Conservation (phyloP, 441 rosid species). For the Jatropha multifida region DNA sequence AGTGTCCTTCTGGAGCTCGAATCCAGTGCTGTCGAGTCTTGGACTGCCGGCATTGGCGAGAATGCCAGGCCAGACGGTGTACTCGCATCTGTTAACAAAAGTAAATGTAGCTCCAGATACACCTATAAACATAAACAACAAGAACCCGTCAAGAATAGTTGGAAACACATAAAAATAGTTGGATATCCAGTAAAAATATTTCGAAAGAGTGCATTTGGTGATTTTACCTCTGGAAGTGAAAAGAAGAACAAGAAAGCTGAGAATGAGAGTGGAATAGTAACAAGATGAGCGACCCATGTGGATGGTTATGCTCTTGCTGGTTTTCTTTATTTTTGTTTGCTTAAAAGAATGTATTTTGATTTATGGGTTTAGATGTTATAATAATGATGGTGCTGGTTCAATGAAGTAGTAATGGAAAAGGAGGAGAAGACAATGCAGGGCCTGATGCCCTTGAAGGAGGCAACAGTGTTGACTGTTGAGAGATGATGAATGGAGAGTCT, state of each 20-base stretch:
- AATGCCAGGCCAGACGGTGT: conserved; percentile 91
- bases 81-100: conserved; percentile 69
- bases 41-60: conserved; percentile 83
- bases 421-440: conserved; percentile 21
- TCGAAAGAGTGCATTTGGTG: background rate
- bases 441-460: background rate
- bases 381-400: background rate
- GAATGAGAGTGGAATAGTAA: conserved; percentile 19
- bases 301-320: background rate
- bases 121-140: conserved; percentile 19
- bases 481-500: background rate
- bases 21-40: conserved; percentile 70
- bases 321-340: background rate
- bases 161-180: too few species aligned
- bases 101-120: conserved; percentile 55
- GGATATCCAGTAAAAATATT: background rate
- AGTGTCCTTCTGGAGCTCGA: conserved; percentile 59
- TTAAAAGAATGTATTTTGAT: background rate
- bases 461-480: too few species aligned
- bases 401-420: background rate
- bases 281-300: conserved; percentile 38
- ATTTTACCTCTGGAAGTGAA: conserved; percentile 42
- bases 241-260: conserved; percentile 37
- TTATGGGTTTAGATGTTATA: background rate
- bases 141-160: background rate